Evolutionary conservation across 2,329 filamentous ascomycete genomes (phyloP).

Genomic region (Endothia cerciana): DNA sequence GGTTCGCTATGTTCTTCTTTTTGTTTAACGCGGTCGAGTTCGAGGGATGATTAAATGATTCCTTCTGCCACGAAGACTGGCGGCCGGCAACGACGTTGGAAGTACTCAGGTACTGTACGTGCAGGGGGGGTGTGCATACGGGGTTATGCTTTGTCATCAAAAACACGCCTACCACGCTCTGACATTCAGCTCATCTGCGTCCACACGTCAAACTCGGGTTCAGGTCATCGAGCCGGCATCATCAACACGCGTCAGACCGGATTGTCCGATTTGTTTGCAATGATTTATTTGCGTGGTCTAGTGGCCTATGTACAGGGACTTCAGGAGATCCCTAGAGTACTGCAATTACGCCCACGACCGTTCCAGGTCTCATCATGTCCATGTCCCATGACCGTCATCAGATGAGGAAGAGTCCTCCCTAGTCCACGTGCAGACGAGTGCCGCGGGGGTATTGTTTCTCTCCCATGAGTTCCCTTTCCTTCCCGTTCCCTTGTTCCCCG

Average conservation of each 20-base stretch:
- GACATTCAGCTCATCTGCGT: not conserved
- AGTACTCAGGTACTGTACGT: not conserved
- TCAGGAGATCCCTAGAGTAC: constrained; percentile 1
- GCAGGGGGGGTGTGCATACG: not conserved
- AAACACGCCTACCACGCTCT: not conserved
- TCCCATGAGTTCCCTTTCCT: not conserved
- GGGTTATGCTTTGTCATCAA: not conserved
- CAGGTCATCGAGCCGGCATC: not conserved
- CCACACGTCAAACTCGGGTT: not conserved
- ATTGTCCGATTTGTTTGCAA: not conserved
- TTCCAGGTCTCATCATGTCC: constrained; percentile 2
- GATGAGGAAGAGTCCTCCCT: constrained; percentile 1
- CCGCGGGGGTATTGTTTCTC: constrained; percentile 8
- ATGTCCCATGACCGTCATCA: not conserved
- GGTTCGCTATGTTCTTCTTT: not conserved
- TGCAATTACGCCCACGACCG: constrained; percentile 8
- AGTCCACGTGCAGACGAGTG: not conserved
- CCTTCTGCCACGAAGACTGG: not conserved
- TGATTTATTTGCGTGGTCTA: constrained; percentile 23
- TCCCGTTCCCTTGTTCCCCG: not conserved
- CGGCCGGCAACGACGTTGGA: constrained; percentile 7
- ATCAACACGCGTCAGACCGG: not conserved
- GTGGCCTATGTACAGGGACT: constrained; percentile 27
- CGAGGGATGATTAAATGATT: not conserved
- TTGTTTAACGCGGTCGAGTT: not conserved